These are phyloP conservation scores for Colletotrichum orbiculare DNA, from an alignment of 2,329 filamentous ascomycete species.

Conservation along the genomic window DNA sequence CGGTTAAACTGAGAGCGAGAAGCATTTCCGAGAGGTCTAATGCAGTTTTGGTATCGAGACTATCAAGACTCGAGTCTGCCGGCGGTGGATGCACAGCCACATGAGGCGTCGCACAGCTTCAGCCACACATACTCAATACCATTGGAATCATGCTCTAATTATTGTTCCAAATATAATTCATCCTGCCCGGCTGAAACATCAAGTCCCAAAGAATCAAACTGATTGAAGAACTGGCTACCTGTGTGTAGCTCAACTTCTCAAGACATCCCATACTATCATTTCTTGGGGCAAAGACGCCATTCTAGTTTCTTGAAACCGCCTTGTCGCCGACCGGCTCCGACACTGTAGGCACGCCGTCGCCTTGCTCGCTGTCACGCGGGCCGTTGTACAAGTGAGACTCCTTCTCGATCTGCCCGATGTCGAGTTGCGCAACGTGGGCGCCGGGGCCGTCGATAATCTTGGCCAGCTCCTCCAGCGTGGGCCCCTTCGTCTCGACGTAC, in stretches of 20 bases:
- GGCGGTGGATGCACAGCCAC: no score
- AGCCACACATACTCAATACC: neutral
- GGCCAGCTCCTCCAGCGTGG: slow-evolving; percentile 73
- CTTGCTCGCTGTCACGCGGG: slow-evolving; percentile 2
- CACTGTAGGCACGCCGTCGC: neutral
- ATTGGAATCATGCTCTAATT: neutral
- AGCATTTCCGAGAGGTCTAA: no score
- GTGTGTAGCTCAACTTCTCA: neutral
- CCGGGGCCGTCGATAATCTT: slow-evolving; percentile 73
- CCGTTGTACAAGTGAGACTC: slow-evolving; percentile 41
- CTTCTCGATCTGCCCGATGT: slow-evolving; percentile 58
- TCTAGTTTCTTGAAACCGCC: neutral
- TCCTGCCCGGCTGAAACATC: neutral
- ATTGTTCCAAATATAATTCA: neutral
- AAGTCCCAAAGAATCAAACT: neutral
- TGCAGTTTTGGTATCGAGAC: no score
- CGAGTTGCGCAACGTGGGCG: slow-evolving; percentile 58
- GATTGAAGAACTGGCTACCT: neutral
- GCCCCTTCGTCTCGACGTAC: slow-evolving; percentile 70
- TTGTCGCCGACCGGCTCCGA: neutral
- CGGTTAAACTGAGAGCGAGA: no score
- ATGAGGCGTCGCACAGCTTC: no score
- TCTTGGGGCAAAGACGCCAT: neutral
- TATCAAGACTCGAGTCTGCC: no score
- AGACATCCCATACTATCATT: no score